These are phyloP conservation scores for Saccharomycopsis lassenensis DNA, from an alignment of 805 yeast genomes.

Conservation along the genomic window DNA sequence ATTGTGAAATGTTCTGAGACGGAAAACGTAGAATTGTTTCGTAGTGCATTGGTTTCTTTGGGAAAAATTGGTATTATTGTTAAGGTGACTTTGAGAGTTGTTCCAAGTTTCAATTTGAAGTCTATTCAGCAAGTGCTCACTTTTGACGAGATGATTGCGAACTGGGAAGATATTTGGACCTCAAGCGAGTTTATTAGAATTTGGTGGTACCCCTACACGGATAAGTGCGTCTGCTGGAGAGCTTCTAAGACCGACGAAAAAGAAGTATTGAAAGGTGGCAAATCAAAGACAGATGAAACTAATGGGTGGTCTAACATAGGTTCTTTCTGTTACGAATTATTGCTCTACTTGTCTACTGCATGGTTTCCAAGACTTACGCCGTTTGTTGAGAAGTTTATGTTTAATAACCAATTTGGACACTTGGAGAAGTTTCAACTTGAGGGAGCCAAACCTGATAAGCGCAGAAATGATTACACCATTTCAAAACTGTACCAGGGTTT, in stretches of 20 bases:
- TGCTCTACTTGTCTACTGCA: constrained; percentile 71
- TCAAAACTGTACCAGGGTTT: constrained; percentile 77
- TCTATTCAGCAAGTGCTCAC: constrained; percentile 73
- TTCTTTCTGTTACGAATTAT: constrained; percentile 66
- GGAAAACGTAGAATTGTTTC: constrained; percentile 55
- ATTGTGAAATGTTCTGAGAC: constrained; percentile 53
- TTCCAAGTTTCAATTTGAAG: constrained; percentile 73
- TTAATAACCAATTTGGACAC: constrained; percentile 71
- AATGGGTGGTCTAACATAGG: neutral
- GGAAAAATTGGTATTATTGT: constrained; percentile 90
- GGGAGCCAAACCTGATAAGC: constrained; percentile 31
- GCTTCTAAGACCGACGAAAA: constrained; percentile 61
- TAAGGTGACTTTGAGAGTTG: constrained; percentile 71
- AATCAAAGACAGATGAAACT: too few relatives aligned
- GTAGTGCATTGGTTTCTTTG: constrained; percentile 73
- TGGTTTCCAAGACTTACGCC: constrained; percentile 74
- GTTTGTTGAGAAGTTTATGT: constrained; percentile 71
- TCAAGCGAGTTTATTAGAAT: constrained; percentile 83
- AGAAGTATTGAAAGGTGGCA: neutral
- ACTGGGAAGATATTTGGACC: constrained; percentile 76
- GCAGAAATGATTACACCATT: constrained; percentile 34
- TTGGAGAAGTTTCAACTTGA: constrained; percentile 48
- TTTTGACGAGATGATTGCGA: constrained; percentile 53
- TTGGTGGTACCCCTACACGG: constrained; percentile 97
- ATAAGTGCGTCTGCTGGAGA: constrained; percentile 82